Evolutionary conservation across 805 yeast genomes (phyloP).

Genomic region (Kazachstania viticola): DNA sequence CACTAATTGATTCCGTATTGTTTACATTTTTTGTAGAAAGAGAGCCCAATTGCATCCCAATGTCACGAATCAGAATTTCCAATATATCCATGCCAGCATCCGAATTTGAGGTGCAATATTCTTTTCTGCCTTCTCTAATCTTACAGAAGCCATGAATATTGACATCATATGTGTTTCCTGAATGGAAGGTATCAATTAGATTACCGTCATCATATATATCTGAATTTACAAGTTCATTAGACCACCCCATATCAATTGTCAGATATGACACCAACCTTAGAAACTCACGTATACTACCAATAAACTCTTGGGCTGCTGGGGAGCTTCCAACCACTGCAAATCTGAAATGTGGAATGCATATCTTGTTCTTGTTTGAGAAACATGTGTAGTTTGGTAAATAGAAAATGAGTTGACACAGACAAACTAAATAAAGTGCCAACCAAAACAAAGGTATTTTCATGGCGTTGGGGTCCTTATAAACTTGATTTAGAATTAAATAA

Average conservation of each 20-base stretch:
- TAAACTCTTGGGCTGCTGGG: slow-evolving; percentile 12
- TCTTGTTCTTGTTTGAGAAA: slow-evolving; percentile 5
- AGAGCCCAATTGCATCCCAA: slow-evolving; percentile 22
- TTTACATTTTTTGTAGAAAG: slow-evolving; percentile 10
- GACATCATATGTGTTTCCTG: slow-evolving; percentile 12
- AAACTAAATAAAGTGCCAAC: slow-evolving; percentile 8
- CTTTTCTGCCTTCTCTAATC: slow-evolving; percentile 3
- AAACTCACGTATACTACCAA: slow-evolving; percentile 17
- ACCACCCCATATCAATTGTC: slow-evolving; percentile 22
- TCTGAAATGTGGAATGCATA: slow-evolving; percentile 22
- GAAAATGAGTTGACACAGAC: slow-evolving; percentile 11
- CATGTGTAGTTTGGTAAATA: slow-evolving; percentile 21
- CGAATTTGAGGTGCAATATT: slow-evolving; percentile 14
- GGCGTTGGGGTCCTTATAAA: too few species aligned
- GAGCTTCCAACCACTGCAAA: slow-evolving; percentile 16
- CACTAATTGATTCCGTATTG: slow-evolving; percentile 15
- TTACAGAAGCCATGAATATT: slow-evolving; percentile 24
- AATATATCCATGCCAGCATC: slow-evolving; percentile 19
- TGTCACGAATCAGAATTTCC: slow-evolving; percentile 18
- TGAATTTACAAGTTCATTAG: slow-evolving; percentile 6
- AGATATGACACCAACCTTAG: slow-evolving; percentile 19
- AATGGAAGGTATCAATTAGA: slow-evolving; percentile 17
- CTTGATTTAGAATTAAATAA: too few species aligned
- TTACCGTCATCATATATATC: slow-evolving; percentile 19
- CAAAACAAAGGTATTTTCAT: slow-evolving; percentile 12